Evolutionary conservation across 2,329 filamentous ascomycete species (phyloP).

Genomic region (Aspergillus pseudoglaucus): DNA sequence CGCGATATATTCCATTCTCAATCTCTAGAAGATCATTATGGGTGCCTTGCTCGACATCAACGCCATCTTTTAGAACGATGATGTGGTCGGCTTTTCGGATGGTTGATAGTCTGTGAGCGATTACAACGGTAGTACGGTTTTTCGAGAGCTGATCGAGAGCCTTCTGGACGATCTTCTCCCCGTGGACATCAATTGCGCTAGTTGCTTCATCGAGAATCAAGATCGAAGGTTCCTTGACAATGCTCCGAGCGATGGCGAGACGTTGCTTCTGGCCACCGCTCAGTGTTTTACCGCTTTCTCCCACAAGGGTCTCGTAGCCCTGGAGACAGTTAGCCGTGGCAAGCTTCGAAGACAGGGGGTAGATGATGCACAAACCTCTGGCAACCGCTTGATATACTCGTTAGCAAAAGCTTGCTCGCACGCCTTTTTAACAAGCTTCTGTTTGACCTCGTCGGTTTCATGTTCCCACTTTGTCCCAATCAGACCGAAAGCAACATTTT

Average conservation of each 20-base stretch:
- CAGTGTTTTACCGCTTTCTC: slow-evolving; percentile 69
- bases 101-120: slow-evolving; percentile 67
- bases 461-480: slow-evolving; percentile 30
- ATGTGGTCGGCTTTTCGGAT: slow-evolving; percentile 73
- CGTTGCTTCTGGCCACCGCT: slow-evolving; percentile 84
- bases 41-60: slow-evolving; percentile 66
- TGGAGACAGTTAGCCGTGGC: slow-evolving; percentile 22
- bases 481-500: slow-evolving; percentile 57
- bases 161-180: slow-evolving; percentile 50
- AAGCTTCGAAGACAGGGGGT: not conserved
- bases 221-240: slow-evolving; percentile 60
- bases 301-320: slow-evolving; percentile 67
- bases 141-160: slow-evolving; percentile 51
- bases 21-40: slow-evolving; percentile 63
- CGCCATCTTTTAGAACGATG: slow-evolving; percentile 65
- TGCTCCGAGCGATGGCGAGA: slow-evolving; percentile 66
- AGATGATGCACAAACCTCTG: slow-evolving; percentile 23
- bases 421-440: slow-evolving; percentile 52
- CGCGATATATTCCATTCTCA: slow-evolving; percentile 57
- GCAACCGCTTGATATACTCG: slow-evolving; percentile 61
- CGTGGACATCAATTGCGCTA: slow-evolving; percentile 55
- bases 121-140: slow-evolving; percentile 66
- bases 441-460: slow-evolving; percentile 30
- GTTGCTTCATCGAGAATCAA: slow-evolving; percentile 73
- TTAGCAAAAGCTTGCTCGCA: slow-evolving; percentile 63